A percentile compares a stretch with the other conserved stretches of the same genome.
Evolutionary conservation across 2,329 filamentous ascomycete genomes (phyloP).

Genomic region (Stemphylium lycopersici): DNA sequence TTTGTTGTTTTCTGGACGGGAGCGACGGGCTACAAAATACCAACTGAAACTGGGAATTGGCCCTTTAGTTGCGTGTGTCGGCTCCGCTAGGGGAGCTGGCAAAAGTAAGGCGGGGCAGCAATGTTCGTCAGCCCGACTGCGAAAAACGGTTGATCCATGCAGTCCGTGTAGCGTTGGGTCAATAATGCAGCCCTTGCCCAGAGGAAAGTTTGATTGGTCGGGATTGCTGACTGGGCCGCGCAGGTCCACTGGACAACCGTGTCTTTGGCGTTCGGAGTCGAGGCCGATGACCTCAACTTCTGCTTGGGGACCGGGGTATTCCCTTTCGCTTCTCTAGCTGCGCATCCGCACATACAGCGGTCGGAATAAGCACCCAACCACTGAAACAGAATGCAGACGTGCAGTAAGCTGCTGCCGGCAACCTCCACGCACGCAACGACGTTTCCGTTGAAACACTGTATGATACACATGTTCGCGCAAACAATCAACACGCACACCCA

Average conservation of each 20-base stretch:
- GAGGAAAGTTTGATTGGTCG: neutral
- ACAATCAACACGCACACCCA: neutral
- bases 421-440: neutral
- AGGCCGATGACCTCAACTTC: slow-evolving; percentile 7
- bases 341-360: neutral
- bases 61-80: slow-evolving; percentile 4
- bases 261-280: slow-evolving; percentile 1
- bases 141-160: slow-evolving; percentile 19
- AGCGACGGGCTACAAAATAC: slow-evolving; percentile 11
- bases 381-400: neutral
- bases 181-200: slow-evolving; percentile 2
- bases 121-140: slow-evolving; percentile 4
- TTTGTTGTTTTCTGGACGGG: slow-evolving; percentile 8
- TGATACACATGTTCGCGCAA: no score
- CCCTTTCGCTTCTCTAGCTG: neutral
- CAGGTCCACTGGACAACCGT: neutral
- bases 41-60: slow-evolving; percentile 9
- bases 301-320: neutral
- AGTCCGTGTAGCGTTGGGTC: slow-evolving; percentile 7
- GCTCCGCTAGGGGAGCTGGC: slow-evolving; percentile 6
- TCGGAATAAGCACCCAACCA: neutral
- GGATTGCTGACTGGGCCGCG: neutral
- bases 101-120: slow-evolving; percentile 17
- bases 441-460: neutral
- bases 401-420: neutral